Evolutionary conservation across 1,284 basidiomycete genomes (phyloP).

Genomic region (Leccinum insigne): DNA sequence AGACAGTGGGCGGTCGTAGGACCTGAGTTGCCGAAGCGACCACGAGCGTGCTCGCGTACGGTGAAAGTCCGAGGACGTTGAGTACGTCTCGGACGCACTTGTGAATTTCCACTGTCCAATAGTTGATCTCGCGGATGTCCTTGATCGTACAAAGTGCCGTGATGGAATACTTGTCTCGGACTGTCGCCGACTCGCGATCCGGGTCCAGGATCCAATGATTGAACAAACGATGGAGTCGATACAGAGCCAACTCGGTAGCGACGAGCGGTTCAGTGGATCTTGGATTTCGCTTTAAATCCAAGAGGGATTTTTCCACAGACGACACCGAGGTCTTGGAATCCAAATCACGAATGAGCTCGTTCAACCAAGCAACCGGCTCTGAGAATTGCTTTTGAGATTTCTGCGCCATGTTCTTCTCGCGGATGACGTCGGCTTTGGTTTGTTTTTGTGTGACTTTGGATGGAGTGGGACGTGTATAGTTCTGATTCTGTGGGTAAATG

Average conservation of each 20-base stretch:
- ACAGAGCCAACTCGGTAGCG: constrained; percentile 52
- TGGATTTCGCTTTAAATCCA: constrained; percentile 41
- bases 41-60: constrained; percentile 35
- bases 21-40: constrained; percentile 13
- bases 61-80: constrained; percentile 45
- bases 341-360: constrained; percentile 28
- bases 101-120: constrained; percentile 39
- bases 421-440: constrained; percentile 29
- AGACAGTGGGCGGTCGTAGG: constrained; percentile 39
- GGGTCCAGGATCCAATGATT: constrained; percentile 50
- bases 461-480: constrained; percentile 8
- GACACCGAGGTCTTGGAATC: constrained; percentile 30
- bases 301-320: constrained; percentile 24
- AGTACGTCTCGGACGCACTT: constrained; percentile 43
- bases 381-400: constrained; percentile 24
- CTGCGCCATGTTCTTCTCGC: constrained; percentile 28
- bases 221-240: constrained; percentile 52
- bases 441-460: constrained; percentile 21
- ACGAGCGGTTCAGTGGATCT: constrained; percentile 42
- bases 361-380: constrained; percentile 25
- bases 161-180: constrained; percentile 47
- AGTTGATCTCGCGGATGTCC: constrained; percentile 40
- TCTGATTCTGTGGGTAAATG: constrained; percentile 16
- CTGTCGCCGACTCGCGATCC: constrained; percentile 33
- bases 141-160: constrained; percentile 47